Conservation (phyloP, 1,284 basidiomycete species). For the Porphyrellus sp. region DNA sequence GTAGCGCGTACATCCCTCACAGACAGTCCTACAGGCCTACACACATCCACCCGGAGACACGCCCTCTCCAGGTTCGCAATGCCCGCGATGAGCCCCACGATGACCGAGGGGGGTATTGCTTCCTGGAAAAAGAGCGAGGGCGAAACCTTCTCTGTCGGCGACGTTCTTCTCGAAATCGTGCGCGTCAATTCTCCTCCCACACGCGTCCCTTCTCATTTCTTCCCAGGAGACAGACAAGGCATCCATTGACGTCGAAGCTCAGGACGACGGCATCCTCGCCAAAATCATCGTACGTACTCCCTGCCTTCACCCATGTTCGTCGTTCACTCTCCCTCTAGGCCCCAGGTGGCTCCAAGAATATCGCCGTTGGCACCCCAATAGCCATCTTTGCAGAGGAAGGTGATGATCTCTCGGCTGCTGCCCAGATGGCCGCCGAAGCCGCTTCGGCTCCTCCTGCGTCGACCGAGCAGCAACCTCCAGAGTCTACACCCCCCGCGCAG, state of each 20-base stretch:
- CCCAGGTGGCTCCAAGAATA: constrained; percentile 81
- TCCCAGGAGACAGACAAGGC: constrained; percentile 97
- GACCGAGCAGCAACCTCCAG: constrained; percentile 39
- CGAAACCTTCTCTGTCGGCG: constrained; percentile 84
- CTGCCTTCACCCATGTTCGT: too few species aligned
- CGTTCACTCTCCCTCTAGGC: constrained; percentile 44
- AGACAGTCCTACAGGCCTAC: constrained; percentile 57
- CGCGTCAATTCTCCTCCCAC: constrained; percentile 29
- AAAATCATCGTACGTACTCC: constrained; percentile 73
- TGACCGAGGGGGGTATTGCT: constrained; percentile 99
- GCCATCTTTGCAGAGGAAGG: constrained; percentile 92
- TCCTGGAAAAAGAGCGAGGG: constrained; percentile 98
- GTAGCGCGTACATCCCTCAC: neutral
- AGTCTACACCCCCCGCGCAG: constrained; percentile 35
- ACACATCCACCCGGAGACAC: constrained; percentile 73
- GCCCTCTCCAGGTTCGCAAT: constrained; percentile 91
- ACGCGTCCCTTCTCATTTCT: constrained; percentile 8
- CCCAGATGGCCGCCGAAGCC: constrained; percentile 70
- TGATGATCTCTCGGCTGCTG: constrained; percentile 85
- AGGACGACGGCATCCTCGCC: constrained; percentile 92
- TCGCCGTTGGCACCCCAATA: constrained; percentile 84
- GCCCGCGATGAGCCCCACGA: constrained; percentile 99
- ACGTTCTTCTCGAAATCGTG: constrained; percentile 93
- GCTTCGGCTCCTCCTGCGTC: constrained; percentile 38
- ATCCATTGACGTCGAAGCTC: constrained; percentile 98